Base-by-base conservation (phyloP, 371 early-diverging fungal species). In the Funneliformis caledonium region DNA sequence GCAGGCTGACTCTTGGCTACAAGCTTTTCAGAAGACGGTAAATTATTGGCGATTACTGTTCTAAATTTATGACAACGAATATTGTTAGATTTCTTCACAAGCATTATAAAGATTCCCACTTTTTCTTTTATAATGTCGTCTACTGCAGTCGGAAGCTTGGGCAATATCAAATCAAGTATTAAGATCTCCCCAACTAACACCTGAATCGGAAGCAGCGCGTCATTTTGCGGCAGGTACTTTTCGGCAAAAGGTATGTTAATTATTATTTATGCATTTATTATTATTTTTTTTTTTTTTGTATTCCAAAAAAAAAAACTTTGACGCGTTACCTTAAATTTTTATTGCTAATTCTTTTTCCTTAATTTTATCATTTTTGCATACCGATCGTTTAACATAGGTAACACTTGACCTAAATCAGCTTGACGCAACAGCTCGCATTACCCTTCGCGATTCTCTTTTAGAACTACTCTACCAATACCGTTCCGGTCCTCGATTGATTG, bases 141-240 rank as follows among this genome's bases (percentile, higher is more conserved):
- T 22, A 70, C 37, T 72, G 45, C 73, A 96, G 96, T 85, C 92
- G 4, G 92, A 93, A 82, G 97, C 97, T 43, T 97, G 98, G 98
- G 83, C 89, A 22, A 92, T 93, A 8, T 90, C 95, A 5, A 95
- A 96, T 81, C 85, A 89, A 37, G 85, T 97, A 4, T 84, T 97
- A 22, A 91, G 90, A 75, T 75, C 87, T 19, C 69, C 69, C 19
- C 73, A 72, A 16, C 4, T 52, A 72, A 42, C 56, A 31, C 87
- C 89, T 8, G 86, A 85, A 9, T 82, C 89, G n/a, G 86, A 85
- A 11, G 82, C 89, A n/a, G 89, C 90, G 4, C 91, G 91, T 52
- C 82, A 96, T 10, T 97, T 98, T 91, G 96, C 97, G 3, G 97
- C 97, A 2, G 98, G 98, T 85, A 97, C 97, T 1, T 86, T 98